Conservation (phyloP, 2,329 filamentous ascomycete genomes). For the Beauveria sp. region DNA sequence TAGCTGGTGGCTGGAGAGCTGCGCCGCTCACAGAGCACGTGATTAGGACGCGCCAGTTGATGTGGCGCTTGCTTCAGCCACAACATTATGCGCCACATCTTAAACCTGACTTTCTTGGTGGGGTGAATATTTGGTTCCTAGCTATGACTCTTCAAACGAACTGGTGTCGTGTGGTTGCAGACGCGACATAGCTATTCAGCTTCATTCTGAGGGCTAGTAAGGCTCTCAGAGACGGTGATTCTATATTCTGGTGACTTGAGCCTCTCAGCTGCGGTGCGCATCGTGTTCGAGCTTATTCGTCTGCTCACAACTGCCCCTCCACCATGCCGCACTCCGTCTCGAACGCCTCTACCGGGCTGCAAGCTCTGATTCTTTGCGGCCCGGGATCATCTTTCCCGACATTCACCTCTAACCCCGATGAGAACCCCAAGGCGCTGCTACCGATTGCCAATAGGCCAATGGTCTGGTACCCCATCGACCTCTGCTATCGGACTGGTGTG, state of each 20-base stretch:
- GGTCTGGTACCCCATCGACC: constrained; percentile 85
- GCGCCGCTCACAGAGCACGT: constrained; percentile 2
- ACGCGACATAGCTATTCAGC: background rate
- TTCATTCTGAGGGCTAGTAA: background rate
- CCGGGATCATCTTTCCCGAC: constrained; percentile 76
- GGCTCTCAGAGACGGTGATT: too few relatives aligned
- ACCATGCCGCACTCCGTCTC: constrained; percentile 69
- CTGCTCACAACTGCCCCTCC: constrained; percentile 12
- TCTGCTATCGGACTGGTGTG: constrained; percentile 74
- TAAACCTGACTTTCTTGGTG: constrained; percentile 9
- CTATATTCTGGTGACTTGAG: background rate
- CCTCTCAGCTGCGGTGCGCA: background rate
- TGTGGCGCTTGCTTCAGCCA: constrained; percentile 5
- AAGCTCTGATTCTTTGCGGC: constrained; percentile 76
- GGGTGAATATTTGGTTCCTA: constrained; percentile 8
- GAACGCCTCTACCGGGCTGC: constrained; percentile 68
- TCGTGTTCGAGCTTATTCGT: background rate
- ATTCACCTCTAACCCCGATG: constrained; percentile 71
- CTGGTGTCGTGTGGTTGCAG: background rate
- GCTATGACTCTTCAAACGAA: constrained; percentile 7
- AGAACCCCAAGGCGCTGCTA: constrained; percentile 73
- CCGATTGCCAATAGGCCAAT: constrained; percentile 80
- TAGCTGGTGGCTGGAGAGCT: background rate
- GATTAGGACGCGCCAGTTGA: background rate
- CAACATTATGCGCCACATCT: constrained; percentile 1